Evolutionary conservation across 2,329 filamentous ascomycete genomes (phyloP).

Genomic region (Penicillium sp.): DNA sequence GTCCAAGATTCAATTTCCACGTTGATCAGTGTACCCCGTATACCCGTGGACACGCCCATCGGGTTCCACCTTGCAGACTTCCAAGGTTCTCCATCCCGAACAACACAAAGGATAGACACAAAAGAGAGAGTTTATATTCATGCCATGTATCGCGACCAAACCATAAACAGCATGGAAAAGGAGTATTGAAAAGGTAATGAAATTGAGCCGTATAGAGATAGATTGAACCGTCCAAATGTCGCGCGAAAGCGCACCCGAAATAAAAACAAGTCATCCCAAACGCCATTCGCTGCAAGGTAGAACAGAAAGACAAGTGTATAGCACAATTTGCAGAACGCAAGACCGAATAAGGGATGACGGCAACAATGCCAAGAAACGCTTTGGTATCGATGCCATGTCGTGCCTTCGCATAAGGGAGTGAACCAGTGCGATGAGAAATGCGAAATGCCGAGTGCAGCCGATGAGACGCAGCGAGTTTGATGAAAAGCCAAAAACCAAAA

Average conservation of each 20-base stretch:
- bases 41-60: no score
- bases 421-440: constrained; percentile 18
- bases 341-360: background rate
- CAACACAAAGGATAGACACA: background rate
- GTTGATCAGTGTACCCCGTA: no score
- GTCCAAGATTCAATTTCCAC: no score
- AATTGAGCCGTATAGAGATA: constrained; percentile 1
- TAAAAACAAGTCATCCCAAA: constrained; percentile 13
- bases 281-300: constrained; percentile 26
- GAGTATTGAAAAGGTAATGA: background rate
- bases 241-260: constrained; percentile 4
- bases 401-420: background rate
- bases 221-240: constrained; percentile 1
- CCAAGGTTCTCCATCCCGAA: no score
- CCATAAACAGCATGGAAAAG: background rate
- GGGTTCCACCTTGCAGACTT: no score
- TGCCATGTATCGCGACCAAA: background rate
- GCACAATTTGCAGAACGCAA: constrained; percentile 10
- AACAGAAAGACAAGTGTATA: constrained; percentile 18
- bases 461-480: background rate
- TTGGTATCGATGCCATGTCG: constrained; percentile 3
- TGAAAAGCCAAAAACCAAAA: constrained; percentile 2
- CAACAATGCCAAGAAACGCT: background rate
- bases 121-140: background rate
- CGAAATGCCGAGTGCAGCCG: constrained; percentile 19